Evolutionary conservation across 2,329 filamentous ascomycete species (phyloP).

Genomic region (Endocalyx cinctus): DNA sequence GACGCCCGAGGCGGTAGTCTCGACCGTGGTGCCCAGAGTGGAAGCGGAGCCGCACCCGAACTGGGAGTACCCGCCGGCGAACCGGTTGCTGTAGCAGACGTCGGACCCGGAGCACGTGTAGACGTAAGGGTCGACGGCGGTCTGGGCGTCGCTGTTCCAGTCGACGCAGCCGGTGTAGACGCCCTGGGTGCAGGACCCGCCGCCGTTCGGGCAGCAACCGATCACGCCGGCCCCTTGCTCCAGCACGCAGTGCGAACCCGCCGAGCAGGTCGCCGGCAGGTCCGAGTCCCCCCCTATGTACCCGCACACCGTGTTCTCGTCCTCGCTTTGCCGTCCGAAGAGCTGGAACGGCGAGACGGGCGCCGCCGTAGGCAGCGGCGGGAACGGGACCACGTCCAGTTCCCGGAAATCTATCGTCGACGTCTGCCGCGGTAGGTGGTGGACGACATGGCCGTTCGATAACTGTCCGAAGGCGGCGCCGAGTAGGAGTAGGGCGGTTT

Average conservation of each 20-base stretch:
- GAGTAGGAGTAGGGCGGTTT: conserved; percentile 30
- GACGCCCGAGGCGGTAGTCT: conserved; percentile 40
- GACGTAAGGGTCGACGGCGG: conserved; percentile 50
- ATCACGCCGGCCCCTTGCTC: conserved; percentile 45
- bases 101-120: conserved; percentile 48
- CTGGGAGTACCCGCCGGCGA: conserved; percentile 51
- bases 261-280: conserved; percentile 52
- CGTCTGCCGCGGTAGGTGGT: conserved; percentile 39
- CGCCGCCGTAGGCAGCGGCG: conserved; percentile 35
- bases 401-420: conserved; percentile 31
- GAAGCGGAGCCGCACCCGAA: conserved; percentile 52
- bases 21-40: conserved; percentile 43
- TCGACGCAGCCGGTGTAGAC: conserved; percentile 57
- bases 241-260: conserved; percentile 54
- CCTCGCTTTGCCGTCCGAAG: conserved; percentile 36
- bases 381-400: conserved; percentile 36
- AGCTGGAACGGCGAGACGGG: conserved; percentile 33
- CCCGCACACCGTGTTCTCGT: conserved; percentile 53
- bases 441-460: conserved; percentile 31
- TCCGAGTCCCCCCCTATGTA: conserved; percentile 49
- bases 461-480: conserved; percentile 27
- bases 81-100: conserved; percentile 53
- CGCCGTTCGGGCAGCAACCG: conserved; percentile 52
- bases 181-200: conserved; percentile 47
- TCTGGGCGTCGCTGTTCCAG: conserved; percentile 42